Evolutionary conservation across 2,329 filamentous ascomycete genomes (phyloP), one percentile per base, ranked within the genome.

Genomic region (Aspergillus sp.): DNA sequence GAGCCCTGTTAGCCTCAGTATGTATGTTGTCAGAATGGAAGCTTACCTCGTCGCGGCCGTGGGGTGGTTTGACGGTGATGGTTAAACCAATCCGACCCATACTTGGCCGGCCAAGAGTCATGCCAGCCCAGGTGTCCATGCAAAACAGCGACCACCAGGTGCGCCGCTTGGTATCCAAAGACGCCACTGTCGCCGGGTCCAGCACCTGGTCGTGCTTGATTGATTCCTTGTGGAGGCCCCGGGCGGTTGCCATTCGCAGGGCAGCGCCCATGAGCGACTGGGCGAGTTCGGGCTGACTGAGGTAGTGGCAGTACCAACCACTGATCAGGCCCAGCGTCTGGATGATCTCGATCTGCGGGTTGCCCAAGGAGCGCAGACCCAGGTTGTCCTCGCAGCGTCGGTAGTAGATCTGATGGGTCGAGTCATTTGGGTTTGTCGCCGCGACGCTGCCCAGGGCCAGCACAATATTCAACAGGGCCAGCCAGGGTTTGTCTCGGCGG

Each of bases 101-200:
- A 3, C 84, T 88, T 3, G 87, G 87, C 36, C 86, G 79, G 1
- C 87, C 87, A 57, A 88, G 79, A 1, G 86, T 89, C 30, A 85
- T 87, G 14, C 82, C 84, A 0, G 83, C 85, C 86, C 87, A 90
- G 0, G 86, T 87, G 65, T 90, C 87, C 20, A 90, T 76, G 63
- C 85, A 87, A 67, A 89, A 87, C 6, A 90, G 70, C 46, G 81
- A 86, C 87, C 87, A 90, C 87, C 87, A 90, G 3, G 87, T 87
- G 32, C 85, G 79, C 50, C 84, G 76, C 51, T 84, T 79, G 10
- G 83, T 82, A 64, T 89, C 85, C 16, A 80, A 77, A 0, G 80
- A 78, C 13, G 78, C 76, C 33, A 81, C 69, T 47, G 71, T 79
- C 50, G 72, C 70, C 60, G 53, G 73, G 65, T 60, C 77, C 61